Evolutionary conservation across 2,329 filamentous ascomycete species (phyloP).

Genomic region (Calonectria crousiana): DNA sequence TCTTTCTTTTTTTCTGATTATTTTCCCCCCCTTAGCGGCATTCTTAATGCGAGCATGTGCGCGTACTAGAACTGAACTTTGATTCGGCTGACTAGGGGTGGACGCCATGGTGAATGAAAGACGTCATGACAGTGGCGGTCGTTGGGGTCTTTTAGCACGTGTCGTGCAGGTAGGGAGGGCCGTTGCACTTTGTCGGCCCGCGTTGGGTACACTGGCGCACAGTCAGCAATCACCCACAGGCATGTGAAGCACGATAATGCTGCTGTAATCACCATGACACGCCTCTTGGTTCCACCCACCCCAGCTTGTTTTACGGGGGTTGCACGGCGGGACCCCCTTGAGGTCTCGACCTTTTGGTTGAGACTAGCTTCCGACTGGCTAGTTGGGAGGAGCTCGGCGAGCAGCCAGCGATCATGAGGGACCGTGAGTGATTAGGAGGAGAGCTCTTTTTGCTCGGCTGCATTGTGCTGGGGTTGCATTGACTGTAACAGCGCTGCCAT

Average conservation of each 20-base stretch:
- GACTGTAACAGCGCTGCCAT: conserved; percentile 23
- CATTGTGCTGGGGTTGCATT: conserved; percentile 35
- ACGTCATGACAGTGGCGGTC: conserved; percentile 38
- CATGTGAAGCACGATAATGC: conserved; percentile 34
- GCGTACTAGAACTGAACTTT: conserved; percentile 12
- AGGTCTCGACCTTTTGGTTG: conserved; percentile 5
- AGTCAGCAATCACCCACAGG: conserved; percentile 34
- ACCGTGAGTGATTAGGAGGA: conserved; percentile 8
- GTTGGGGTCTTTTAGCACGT: conserved; percentile 30
- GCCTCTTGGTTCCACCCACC: conserved; percentile 16
- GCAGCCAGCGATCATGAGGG: conserved; percentile 1
- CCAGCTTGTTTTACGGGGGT: conserved; percentile 5
- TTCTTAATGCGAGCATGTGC: neutral
- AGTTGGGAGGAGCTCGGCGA: conserved; percentile 18
- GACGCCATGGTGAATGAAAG: conserved; percentile 27
- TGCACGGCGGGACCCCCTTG: conserved; percentile 11
- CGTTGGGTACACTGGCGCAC: conserved; percentile 18
- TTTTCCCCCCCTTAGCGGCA: neutral
- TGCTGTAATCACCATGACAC: conserved; percentile 29
- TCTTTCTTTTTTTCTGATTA: neutral
- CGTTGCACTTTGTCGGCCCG: conserved; percentile 7
- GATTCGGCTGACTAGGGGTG: neutral
- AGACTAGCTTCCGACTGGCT: conserved; percentile 26
- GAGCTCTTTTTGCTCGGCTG: conserved; percentile 8
- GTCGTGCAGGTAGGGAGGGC: neutral